Conservation (phyloP, 139 green algal species). For the Zygnema cylindricum region DNA sequence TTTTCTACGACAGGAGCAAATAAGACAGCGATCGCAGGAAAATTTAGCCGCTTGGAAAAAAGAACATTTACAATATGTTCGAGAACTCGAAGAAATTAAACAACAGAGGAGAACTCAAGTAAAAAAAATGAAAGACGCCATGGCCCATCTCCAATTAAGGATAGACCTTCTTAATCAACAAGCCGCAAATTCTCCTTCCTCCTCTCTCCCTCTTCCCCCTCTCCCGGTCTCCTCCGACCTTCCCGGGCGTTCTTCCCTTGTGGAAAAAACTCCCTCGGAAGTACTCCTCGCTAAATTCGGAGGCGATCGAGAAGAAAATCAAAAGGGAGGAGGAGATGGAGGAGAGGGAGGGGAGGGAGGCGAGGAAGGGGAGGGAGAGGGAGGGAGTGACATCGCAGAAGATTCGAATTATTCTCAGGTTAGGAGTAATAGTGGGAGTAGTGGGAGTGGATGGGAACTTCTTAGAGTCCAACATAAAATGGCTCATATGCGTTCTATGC, state of each 20-base stretch:
- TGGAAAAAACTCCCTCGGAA: neutral
- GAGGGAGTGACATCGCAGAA: neutral
- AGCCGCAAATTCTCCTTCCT: neutral
- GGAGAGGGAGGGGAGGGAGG: constrained; percentile 12
- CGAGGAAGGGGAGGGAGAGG: neutral
- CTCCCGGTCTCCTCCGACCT: neutral
- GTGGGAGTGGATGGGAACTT: neutral
- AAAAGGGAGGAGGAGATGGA: neutral
- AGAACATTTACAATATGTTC: constrained; percentile 44
- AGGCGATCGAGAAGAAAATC: neutral
- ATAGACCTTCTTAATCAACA: constrained; percentile 33
- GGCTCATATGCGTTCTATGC: constrained; percentile 29
- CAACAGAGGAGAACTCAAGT: constrained; percentile 28
- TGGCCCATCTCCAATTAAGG: constrained; percentile 14
- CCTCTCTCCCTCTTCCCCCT: neutral
- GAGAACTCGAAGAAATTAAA: constrained; percentile 36
- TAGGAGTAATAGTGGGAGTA: neutral
- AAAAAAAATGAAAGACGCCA: constrained; percentile 28
- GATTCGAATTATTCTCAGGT: neutral
- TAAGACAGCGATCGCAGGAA: constrained; percentile 5
- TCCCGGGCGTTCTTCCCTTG: neutral
- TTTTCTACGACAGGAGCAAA: constrained; percentile 7
- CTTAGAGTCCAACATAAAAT: neutral
- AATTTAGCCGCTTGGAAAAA: constrained; percentile 23
- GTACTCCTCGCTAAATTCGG: neutral